Evolutionary conservation across 73 alveolate genomes (phyloP).

Genomic region (Effrenium voratum): DNA sequence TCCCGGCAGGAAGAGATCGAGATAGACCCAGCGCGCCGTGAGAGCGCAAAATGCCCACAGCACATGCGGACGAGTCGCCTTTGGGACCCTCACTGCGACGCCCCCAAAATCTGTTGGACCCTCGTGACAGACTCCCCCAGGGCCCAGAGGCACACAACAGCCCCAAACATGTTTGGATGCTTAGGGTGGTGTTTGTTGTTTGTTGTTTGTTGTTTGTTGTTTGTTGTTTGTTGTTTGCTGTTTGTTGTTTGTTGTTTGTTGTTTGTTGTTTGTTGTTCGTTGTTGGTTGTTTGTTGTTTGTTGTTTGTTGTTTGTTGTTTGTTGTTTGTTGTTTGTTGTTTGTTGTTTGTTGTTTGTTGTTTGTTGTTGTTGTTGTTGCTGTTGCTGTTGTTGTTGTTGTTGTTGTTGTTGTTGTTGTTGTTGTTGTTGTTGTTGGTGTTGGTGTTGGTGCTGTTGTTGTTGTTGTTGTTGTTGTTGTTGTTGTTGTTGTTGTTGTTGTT

Average conservation of each 20-base stretch:
- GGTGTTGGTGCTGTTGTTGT: not conserved
- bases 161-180: slow-evolving; percentile 6
- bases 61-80: not conserved
- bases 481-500: not conserved
- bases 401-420: too few species aligned
- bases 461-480: not conserved
- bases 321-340: not conserved
- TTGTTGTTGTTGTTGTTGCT: too few species aligned
- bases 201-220: not conserved
- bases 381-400: too few species aligned
- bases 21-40: not conserved
- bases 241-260: too few species aligned
- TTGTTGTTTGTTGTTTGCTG: too few species aligned
- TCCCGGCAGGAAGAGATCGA: not conserved
- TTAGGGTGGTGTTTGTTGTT: not conserved
- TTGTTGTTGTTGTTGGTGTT: not conserved
- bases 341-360: not conserved
- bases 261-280: too few species aligned
- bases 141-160: not conserved
- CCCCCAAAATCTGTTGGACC: not conserved
- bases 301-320: not conserved
- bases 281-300: too few species aligned
- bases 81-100: not conserved
- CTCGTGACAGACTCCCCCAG: not conserved
- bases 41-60: not conserved